Evolutionary conservation across 2,329 filamentous ascomycete species (phyloP).

Genomic region (Aphanocladium album): DNA sequence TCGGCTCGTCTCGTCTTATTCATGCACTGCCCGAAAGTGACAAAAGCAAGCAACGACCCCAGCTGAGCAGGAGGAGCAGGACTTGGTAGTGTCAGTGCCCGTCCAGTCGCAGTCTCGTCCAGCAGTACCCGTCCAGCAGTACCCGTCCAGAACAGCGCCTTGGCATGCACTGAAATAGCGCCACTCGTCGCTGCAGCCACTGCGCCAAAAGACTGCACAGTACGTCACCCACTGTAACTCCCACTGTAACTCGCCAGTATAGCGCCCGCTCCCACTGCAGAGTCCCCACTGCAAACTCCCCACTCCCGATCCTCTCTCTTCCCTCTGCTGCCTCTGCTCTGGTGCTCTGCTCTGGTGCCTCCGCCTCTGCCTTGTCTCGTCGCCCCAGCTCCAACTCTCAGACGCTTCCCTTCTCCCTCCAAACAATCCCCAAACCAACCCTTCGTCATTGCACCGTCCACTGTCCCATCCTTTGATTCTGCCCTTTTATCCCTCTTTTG

Average conservation of each 20-base stretch:
- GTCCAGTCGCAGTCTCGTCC: too few relatives aligned
- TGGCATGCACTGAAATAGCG: too few relatives aligned
- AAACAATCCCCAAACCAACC: constrained; percentile 5
- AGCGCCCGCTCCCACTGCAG: background rate
- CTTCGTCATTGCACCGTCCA: background rate
- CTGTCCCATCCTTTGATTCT: background rate
- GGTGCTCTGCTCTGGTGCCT: too few relatives aligned
- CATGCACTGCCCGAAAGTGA: too few relatives aligned
- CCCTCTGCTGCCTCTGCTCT: background rate
- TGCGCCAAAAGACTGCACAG: background rate
- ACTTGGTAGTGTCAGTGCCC: too few relatives aligned
- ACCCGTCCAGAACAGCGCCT: too few relatives aligned
- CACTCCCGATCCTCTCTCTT: background rate
- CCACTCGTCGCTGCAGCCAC: background rate
- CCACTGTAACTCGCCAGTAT: background rate
- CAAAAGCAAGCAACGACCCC: too few relatives aligned
- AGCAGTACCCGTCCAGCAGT: too few relatives aligned
- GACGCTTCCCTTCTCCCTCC: constrained; percentile 8
- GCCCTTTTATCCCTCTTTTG: background rate
- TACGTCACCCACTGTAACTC: background rate
- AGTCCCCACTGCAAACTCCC: background rate
- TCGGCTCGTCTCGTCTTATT: too few relatives aligned
- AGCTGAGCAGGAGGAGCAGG: too few relatives aligned
- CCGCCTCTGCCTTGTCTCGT: background rate
- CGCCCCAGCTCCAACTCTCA: constrained; percentile 5